Percentiles rank a stretch among this genome's conserved stretches.
These are phyloP conservation scores for Pecoramyces ruminantium DNA, from an alignment of 192 early-diverging fungal species.

Conservation along the genomic window DNA sequence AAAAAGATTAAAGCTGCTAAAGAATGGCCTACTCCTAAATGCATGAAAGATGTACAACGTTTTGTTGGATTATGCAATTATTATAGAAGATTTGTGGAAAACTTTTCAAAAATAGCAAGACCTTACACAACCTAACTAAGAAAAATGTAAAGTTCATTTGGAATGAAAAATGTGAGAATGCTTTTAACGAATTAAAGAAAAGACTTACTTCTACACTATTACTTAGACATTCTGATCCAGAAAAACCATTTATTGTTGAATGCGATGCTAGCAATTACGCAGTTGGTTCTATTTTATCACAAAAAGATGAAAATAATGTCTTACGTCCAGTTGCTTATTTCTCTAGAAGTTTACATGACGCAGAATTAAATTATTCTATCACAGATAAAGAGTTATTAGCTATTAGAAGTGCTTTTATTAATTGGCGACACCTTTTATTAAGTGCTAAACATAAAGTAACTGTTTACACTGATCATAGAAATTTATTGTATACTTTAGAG, in stretches of 20 bases:
- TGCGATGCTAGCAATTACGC: constrained; percentile 19
- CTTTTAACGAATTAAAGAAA: constrained; percentile 15
- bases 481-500: constrained; percentile 14
- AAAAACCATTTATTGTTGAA: constrained; percentile 8
- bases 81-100: constrained; percentile 12
- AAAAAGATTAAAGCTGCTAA: too few relatives aligned
- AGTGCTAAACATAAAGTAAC: constrained; percentile 4
- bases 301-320: not conserved
- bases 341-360: constrained; percentile 1
- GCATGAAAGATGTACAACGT: constrained; percentile 3
- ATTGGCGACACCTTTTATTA: constrained; percentile 17
- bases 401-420: constrained; percentile 12
- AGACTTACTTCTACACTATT: constrained; percentile 12
- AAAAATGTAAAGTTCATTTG: not conserved
- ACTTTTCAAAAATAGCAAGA: constrained; percentile 4
- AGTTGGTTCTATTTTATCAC: constrained; percentile 15
- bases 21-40: constrained; percentile 8
- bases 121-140: constrained; percentile 9
- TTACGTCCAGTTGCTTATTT: constrained; percentile 7
- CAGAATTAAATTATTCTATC: constrained; percentile 15
- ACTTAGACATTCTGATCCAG: constrained; percentile 8
- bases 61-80: constrained; percentile 13
- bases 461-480: constrained; percentile 20
- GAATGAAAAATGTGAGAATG: not conserved
- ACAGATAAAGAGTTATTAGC: constrained; percentile 18